phyloP scores from a whole-genome alignment of 106 monocot species.

The Amphibolis antarctica region DNA sequence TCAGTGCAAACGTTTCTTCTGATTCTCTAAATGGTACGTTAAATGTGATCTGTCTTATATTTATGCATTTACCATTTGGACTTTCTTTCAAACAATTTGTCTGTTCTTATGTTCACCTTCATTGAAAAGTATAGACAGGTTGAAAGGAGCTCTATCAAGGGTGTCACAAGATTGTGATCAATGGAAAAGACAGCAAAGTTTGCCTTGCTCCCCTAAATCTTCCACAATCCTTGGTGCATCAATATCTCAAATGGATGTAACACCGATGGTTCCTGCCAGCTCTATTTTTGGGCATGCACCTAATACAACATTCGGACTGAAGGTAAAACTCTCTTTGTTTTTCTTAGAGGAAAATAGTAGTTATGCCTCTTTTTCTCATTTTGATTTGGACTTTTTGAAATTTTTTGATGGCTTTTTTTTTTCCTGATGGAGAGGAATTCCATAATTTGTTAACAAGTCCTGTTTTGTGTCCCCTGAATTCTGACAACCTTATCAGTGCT shows the following conservation, averaged over 20 bases:
- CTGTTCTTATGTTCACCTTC: conserved; percentile 1
- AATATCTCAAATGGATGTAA: conserved; percentile 60
- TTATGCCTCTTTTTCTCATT: neutral
- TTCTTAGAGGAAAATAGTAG: neutral
- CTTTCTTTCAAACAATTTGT: neutral
- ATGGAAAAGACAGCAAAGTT: conserved; percentile 56
- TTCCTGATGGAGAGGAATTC: too few species aligned
- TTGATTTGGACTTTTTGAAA: too few species aligned
- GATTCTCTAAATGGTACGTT: conserved; percentile 38
- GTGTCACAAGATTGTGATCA: conserved; percentile 86
- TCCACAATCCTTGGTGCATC: conserved; percentile 29
- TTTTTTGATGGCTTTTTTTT: too few species aligned
- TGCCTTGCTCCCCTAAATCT: conserved; percentile 35
- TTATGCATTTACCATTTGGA: neutral
- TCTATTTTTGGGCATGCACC: conserved; percentile 40
- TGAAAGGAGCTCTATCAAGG: conserved; percentile 66
- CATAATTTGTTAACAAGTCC: too few species aligned
- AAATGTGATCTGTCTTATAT: too few species aligned
- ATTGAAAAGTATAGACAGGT: conserved; percentile 38
- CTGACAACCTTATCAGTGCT: too few species aligned
- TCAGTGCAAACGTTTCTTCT: conserved; percentile 36
- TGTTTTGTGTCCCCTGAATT: too few species aligned
- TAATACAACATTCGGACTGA: conserved; percentile 54
- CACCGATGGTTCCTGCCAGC: conserved; percentile 64
- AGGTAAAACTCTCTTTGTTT: conserved; percentile 35